These are phyloP conservation scores for Liriodendron chinense DNA, from an alignment of 164 flowering plant species.

Conservation along the genomic window DNA sequence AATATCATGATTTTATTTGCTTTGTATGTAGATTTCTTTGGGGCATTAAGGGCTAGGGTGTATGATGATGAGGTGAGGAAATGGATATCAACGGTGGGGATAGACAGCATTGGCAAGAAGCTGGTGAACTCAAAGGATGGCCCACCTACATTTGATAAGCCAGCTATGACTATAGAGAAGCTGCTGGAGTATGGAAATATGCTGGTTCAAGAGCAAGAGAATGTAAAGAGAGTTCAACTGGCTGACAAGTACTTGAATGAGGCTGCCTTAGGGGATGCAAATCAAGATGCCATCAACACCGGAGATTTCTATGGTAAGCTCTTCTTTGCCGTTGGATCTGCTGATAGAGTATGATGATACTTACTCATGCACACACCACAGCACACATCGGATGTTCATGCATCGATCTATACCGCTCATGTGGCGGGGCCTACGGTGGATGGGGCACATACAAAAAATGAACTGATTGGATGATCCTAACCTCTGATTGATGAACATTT, in stretches of 20 bases:
- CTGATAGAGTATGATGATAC: neutral
- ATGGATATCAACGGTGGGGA: conserved; percentile 42
- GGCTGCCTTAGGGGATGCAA: conserved; percentile 48
- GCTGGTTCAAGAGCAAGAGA: conserved; percentile 53
- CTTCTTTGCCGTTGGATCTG: conserved; percentile 12
- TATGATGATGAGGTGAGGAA: conserved; percentile 56
- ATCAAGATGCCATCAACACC: conserved; percentile 28
- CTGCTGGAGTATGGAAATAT: conserved; percentile 44
- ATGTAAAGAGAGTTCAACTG: conserved; percentile 57
- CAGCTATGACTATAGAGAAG: conserved; percentile 42
- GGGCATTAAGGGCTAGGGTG: conserved; percentile 50
- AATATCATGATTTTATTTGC: neutral
- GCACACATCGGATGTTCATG: too few relatives aligned
- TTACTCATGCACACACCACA: too few relatives aligned
- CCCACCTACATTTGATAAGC: conserved; percentile 48
- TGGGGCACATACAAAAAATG: too few relatives aligned
- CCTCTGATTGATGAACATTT: neutral
- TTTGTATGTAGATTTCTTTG: conserved; percentile 40
- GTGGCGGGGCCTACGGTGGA: too few relatives aligned
- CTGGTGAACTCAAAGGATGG: conserved; percentile 55
- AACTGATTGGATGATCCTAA: neutral
- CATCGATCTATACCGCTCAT: too few relatives aligned
- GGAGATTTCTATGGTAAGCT: conserved; percentile 34
- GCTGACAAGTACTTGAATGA: conserved; percentile 43
- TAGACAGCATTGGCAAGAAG: conserved; percentile 36